Percentiles rank a stretch among this genome's conserved stretches.
These are phyloP conservation scores for Erodium moschatum DNA, from an alignment of 441 rosid genomes.

Conservation along the genomic window DNA sequence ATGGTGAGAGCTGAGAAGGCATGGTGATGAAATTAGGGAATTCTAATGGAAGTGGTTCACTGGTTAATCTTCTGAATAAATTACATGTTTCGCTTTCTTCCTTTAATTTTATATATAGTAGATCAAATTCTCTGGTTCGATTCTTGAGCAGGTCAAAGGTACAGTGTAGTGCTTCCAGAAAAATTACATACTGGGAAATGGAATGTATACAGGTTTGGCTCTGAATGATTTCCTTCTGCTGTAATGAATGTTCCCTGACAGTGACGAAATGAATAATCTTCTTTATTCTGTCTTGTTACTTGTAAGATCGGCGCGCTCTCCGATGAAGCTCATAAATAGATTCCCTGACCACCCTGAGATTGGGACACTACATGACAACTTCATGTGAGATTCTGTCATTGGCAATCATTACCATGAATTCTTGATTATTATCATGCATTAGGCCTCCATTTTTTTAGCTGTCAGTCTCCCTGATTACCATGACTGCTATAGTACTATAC, in stretches of 20 bases:
- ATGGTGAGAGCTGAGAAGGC: not conserved
- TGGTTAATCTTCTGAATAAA: not conserved
- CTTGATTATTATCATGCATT: not conserved
- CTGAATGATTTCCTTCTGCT: constrained; percentile 6
- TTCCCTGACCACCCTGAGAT: constrained; percentile 82
- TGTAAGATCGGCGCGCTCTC: constrained; percentile 69
- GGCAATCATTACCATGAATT: constrained; percentile 4
- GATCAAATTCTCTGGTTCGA: constrained; percentile 12
- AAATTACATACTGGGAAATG: constrained; percentile 77
- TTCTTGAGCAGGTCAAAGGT: constrained; percentile 60
- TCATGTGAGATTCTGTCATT: constrained; percentile 50
- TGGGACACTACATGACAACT: constrained; percentile 84
- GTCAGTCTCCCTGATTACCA: not conserved
- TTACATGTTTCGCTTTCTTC: constrained; percentile 9
- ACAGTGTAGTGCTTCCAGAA: constrained; percentile 90
- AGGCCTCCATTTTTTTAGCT: constrained; percentile 13
- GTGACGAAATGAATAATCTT: constrained; percentile 9
- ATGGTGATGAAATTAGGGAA: not conserved
- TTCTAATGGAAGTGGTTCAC: not conserved
- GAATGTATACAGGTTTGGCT: constrained; percentile 78
- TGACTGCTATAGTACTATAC: not conserved
- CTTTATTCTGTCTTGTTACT: not conserved
- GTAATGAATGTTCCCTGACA: constrained; percentile 3
- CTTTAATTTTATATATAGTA: not conserved
- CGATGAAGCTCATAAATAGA: constrained; percentile 65